Evolutionary conservation across 2,329 filamentous ascomycete genomes (phyloP), one percentile per base, ranked within the genome.

Genomic region (Acrodontium crateriforme): DNA sequence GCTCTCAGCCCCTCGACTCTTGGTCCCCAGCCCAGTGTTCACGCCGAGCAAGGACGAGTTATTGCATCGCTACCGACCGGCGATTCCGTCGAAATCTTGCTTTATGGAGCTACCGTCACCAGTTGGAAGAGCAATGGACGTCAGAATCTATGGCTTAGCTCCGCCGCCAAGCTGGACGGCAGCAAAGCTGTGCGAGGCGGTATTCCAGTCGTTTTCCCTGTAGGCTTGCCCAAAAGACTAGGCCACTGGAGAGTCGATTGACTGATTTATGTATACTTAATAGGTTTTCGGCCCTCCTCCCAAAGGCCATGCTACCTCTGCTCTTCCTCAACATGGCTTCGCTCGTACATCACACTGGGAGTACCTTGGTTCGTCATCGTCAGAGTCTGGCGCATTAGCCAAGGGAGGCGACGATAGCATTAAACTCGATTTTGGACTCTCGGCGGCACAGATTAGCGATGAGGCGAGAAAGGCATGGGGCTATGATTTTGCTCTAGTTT

Each of bases 351-450:
- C 77, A 24, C 71, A 71, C 37, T 98, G 89, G 89, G 85, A 95
- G 55, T 93, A 89, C 53, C 67, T 98, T 28, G 85, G 85, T 49
- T 91, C 87, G 59, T 82, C 77, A 5, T 75, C 70, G n/a, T 71
- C 69, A 5, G 77, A 84, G 53, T 57, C 56, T 6, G 49, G 49
- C 32, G 48, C 58, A 41, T 32, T 53, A 36, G 34, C 55, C 55
- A 49, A 46, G 19, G 49, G 46, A 24, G 62, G 60, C 37, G 68
- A 80, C 49, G 63, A 73, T 47, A 76, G 74, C 26, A 76, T 95
- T 40, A 94, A 92, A 67, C 75, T 98, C 35, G 89, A 98, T 61
- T 95, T 98, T 55, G 89, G 87, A 16, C 74, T 98, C 18, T 82
- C 78, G 28, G 69, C 73, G 16, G 65, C 69, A 28, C 78, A 76